Evolutionary conservation across 1,284 basidiomycete species (phyloP).

Genomic region (Austroboletus novae-zelandiae): DNA sequence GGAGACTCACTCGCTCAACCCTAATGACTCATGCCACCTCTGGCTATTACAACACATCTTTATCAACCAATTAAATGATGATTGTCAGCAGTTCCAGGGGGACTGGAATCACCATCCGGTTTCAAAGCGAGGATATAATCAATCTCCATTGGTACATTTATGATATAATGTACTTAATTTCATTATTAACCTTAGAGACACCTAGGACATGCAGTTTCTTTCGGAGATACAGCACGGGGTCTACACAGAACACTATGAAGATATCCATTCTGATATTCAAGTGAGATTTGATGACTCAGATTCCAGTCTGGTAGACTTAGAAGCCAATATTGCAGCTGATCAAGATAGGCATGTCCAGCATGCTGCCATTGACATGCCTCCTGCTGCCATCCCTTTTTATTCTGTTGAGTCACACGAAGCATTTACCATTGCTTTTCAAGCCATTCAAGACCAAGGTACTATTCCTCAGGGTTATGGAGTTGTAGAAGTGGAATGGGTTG

Average conservation of each 20-base stretch:
- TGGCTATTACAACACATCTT: constrained; percentile 47
- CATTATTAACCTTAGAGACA: neutral
- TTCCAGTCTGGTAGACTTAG: too few species aligned
- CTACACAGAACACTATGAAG: constrained; percentile 7
- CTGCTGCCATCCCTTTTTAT: neutral
- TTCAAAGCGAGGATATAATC: neutral
- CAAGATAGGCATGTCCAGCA: constrained; percentile 2
- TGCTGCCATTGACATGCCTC: neutral
- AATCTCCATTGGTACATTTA: constrained; percentile 1
- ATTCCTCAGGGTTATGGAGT: constrained; percentile 9
- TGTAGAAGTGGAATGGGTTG: neutral
- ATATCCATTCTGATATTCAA: too few species aligned
- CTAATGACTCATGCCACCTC: constrained; percentile 32
- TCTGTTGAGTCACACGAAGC: neutral
- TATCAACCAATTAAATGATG: constrained; percentile 35
- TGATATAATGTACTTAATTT: too few species aligned
- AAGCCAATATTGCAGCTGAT: neutral
- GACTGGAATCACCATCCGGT: constrained; percentile 9
- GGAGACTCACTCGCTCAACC: constrained; percentile 33
- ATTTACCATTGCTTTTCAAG: constrained; percentile 1
- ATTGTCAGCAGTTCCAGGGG: constrained; percentile 35
- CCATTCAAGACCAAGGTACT: neutral
- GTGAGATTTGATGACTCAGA: too few species aligned
- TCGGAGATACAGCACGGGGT: neutral
- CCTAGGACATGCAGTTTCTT: constrained; percentile 8